phyloP scores from a whole-genome alignment of 208 protist genomes.

The Trypanosoma lewisi region DNA sequence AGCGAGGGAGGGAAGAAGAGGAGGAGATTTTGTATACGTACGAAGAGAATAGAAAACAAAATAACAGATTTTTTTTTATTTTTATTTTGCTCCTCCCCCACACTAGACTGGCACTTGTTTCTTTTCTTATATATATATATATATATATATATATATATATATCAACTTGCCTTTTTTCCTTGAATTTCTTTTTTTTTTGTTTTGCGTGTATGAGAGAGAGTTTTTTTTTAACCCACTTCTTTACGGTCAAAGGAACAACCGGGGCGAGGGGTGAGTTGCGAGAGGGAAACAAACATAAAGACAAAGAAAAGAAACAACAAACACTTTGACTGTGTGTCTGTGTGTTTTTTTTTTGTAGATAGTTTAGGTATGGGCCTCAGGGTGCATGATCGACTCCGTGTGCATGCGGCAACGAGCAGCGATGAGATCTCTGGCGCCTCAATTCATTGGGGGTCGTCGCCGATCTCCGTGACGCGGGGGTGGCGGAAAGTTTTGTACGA shows the following conservation, averaged over 20 bases:
- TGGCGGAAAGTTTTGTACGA: constrained; percentile 89
- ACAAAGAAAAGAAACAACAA: background rate
- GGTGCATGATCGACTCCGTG: background rate
- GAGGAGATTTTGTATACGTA: no score
- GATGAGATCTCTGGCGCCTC: constrained; percentile 1
- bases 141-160: background rate
- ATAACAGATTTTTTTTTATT: no score
- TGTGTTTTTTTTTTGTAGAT: background rate
- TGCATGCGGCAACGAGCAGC: background rate
- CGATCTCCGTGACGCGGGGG: constrained; percentile 6
- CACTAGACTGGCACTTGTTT: no score
- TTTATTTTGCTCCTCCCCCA: no score
- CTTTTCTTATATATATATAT: no score
- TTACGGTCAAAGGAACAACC: no score
- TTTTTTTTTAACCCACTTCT: no score
- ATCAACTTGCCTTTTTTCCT: background rate
- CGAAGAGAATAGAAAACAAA: constrained; percentile 1
- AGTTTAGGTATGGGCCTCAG: background rate
- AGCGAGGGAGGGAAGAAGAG: constrained; percentile 1
- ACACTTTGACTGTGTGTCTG: background rate
- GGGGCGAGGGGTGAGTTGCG: background rate
- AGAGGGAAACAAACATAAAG: background rate
- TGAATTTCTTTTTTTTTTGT: background rate
- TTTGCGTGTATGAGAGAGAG: background rate
- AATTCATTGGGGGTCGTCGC: constrained; percentile 6